Base-by-base conservation (phyloP, 2,329 filamentous ascomycete genomes). In the Trichoderma afroharzianum region DNA sequence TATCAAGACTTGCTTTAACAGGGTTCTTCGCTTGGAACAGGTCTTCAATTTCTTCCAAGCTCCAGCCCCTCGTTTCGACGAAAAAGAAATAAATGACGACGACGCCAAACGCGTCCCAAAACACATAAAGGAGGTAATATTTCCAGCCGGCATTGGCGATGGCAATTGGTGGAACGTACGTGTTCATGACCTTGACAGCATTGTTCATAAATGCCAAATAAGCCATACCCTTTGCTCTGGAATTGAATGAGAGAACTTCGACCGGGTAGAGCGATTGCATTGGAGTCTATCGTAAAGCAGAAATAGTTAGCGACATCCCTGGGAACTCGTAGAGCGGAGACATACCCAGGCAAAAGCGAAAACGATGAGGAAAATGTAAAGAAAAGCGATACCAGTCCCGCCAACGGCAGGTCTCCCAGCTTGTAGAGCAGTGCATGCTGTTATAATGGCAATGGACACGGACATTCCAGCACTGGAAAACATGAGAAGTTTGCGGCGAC, bases 401-500 rank as follows among this genome's bases (percentile, higher is more conserved):
- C 62, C 62, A 2, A 63, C 62, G 7, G 62, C 62, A 15, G 62
- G 62, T 33, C 39, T 47, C n/a, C 62, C 62, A 6, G 62, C 62
- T 21, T 63, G 62, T 11, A 50, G 39, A 32, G 62, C 62, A 24
- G 62, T 63, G 28, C 62, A 63, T 11, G 62, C 62, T 15, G 62
- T 63, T 9, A 63, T 63, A 11, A 63, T 63, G 3, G 62, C 62
- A 21, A 63, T 50, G 4, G 39, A 63, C 30, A 63, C 32, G 0
- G 62, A 63, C 62, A 63, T 63, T 32, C 62, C 62, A 63, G 62
- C 62, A 32, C 62, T 63, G 11, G 62, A 63, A 32, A 50, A 63
- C 62, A 63, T 63, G 26, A 63, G 62, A 32, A 63, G 62, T n/a
- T 63, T 63, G 26, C 62, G 62, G n/a, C 62, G 62, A 26, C 62